Percentiles rank a stretch among this genome's conserved stretches.
These are phyloP conservation scores for Leptodontidium sp. DNA, from an alignment of 2,329 filamentous ascomycete species.

Conservation along the genomic window DNA sequence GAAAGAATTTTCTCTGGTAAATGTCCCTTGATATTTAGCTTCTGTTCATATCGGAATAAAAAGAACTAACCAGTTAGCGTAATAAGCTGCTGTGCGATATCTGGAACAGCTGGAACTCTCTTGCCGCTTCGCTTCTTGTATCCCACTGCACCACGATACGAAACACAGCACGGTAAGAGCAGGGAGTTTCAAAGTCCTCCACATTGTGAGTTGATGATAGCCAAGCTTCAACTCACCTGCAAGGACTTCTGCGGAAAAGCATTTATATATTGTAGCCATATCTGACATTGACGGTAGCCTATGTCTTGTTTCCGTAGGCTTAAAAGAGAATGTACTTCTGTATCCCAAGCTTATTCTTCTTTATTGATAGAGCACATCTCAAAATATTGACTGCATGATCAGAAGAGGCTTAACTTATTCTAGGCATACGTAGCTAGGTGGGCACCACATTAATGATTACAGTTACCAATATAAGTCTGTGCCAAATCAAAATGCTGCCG, in stretches of 20 bases:
- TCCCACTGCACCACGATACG: not conserved
- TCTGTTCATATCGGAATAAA: not conserved
- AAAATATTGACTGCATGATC: too few species aligned
- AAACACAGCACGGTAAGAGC: not conserved
- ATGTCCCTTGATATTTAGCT: slow-evolving; percentile 63
- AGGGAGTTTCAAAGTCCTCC: too few species aligned
- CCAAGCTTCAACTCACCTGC: not conserved
- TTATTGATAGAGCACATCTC: too few species aligned
- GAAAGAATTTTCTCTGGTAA: slow-evolving; percentile 78
- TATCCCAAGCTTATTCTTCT: too few species aligned
- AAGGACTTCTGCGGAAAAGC: not conserved
- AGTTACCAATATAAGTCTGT: too few species aligned
- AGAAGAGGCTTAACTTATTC: too few species aligned
- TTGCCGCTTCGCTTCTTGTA: not conserved
- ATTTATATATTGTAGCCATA: not conserved
- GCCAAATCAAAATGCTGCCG: too few species aligned
- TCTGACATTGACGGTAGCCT: too few species aligned
- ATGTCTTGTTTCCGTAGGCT: too few species aligned
- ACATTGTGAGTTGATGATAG: not conserved
- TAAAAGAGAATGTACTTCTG: too few species aligned
- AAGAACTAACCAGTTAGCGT: slow-evolving; percentile 17
- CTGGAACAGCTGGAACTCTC: not conserved
- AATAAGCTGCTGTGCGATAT: not conserved
- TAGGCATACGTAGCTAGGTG: too few species aligned
- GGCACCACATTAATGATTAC: too few species aligned